Conservation (phyloP, 192 early-diverging fungal genomes). For the Linderina pennispora region DNA sequence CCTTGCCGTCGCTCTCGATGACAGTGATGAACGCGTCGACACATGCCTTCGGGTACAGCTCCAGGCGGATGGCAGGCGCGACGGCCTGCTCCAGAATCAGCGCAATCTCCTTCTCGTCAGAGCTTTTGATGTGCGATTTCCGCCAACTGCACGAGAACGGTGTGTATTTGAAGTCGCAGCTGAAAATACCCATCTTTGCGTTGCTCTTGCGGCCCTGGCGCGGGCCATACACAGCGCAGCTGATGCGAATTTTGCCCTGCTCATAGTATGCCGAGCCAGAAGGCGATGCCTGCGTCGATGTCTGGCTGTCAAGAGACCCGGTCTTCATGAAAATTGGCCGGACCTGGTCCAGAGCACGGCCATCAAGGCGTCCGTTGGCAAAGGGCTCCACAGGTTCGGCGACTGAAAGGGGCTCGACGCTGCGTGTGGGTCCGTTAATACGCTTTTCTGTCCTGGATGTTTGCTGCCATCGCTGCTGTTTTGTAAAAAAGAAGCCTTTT, state of each 20-base stretch:
- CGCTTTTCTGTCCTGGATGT: constrained; percentile 35
- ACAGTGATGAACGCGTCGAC: constrained; percentile 47
- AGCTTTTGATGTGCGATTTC: constrained; percentile 23
- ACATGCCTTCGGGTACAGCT: constrained; percentile 44
- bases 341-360: constrained; percentile 26
- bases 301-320: constrained; percentile 20
- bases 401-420: constrained; percentile 40
- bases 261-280: constrained; percentile 48
- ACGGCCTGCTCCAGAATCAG: constrained; percentile 39
- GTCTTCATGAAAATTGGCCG: constrained; percentile 44
- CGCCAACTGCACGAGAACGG: constrained; percentile 46
- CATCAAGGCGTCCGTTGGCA: constrained; percentile 13
- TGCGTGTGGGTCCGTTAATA: constrained; percentile 40
- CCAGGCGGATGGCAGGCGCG: constrained; percentile 43
- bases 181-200: constrained; percentile 33
- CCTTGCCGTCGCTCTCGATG: constrained; percentile 48
- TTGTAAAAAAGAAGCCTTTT: no score
- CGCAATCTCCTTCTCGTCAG: constrained; percentile 45
- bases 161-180: constrained; percentile 46
- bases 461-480: constrained; percentile 21
- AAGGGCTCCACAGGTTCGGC: constrained; percentile 6
- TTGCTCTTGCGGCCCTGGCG: constrained; percentile 39
- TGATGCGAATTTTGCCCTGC: constrained; percentile 44
- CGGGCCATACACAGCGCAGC: constrained; percentile 47
- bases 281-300: constrained; percentile 20